Percentiles rank a stretch among this genome's conserved stretches.
These are phyloP conservation scores for Cenchrus purpureus DNA, from an alignment of 176 grass and related monocot species.

Conservation along the genomic window DNA sequence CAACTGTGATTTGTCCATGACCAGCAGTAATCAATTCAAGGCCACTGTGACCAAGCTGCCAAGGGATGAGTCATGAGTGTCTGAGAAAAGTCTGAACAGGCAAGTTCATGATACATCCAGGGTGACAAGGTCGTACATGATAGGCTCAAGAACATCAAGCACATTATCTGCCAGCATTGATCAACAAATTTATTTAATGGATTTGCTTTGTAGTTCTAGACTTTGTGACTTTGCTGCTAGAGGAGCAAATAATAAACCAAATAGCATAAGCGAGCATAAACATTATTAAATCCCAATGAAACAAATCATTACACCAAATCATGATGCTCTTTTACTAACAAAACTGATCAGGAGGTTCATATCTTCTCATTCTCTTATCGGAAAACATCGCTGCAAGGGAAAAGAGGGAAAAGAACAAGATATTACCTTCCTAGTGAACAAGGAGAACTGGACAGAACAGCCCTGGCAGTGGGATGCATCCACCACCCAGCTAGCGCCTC, in stretches of 20 bases:
- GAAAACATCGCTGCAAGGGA: neutral
- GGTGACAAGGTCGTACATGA: neutral
- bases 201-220: neutral
- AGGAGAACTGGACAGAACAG: constrained; percentile 75
- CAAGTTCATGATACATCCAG: neutral
- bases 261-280: neutral
- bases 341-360: neutral
- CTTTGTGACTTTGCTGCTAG: constrained; percentile 19
- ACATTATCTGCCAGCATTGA: neutral
- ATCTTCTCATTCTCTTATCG: neutral
- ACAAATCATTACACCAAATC: neutral
- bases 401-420: neutral
- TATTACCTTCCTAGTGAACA: constrained; percentile 84
- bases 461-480: constrained; percentile 91
- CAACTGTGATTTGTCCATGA: neutral
- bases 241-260: neutral
- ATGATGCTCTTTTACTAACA: neutral
- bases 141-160: neutral
- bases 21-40: neutral
- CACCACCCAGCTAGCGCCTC: constrained; percentile 75
- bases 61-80: neutral
- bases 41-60: too few relatives aligned
- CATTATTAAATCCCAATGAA: neutral
- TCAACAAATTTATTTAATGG: neutral
- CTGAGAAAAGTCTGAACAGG: neutral